Evolutionary conservation across 768 basidiomycete species (phyloP).

Genomic region (Botryobasidium botryosum): DNA sequence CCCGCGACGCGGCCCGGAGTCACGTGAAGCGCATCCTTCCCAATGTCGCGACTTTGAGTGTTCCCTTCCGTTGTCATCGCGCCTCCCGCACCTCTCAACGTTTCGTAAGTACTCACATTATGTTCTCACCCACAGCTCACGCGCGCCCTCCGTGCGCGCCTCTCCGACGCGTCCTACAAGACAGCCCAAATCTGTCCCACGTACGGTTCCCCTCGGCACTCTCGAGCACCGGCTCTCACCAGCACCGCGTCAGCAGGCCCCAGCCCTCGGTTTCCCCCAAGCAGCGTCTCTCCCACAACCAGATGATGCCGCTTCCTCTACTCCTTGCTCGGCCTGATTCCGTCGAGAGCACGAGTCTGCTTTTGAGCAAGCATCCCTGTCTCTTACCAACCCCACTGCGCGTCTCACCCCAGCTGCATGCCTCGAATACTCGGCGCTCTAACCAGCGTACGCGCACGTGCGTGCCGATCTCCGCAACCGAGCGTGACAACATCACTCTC

Average conservation of each 20-base stretch:
- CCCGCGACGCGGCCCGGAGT: too few relatives aligned
- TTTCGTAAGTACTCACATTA: too few relatives aligned
- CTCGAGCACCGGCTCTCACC: conserved; percentile 30
- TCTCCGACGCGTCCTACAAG: too few relatives aligned
- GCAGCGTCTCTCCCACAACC: conserved; percentile 7
- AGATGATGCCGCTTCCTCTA: conserved; percentile 11
- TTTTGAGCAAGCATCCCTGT: conserved; percentile 10
- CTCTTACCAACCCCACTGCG: conserved; percentile 1
- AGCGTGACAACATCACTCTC: conserved; percentile 11
- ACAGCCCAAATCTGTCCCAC: too few relatives aligned
- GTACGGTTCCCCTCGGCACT: too few relatives aligned
- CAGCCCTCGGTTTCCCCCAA: too few relatives aligned
- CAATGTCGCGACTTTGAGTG: too few relatives aligned
- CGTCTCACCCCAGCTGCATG: conserved; percentile 1
- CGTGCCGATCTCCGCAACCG: conserved; percentile 4
- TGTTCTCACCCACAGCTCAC: too few relatives aligned
- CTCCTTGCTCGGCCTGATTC: conserved; percentile 5
- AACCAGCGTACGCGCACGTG: conserved; percentile 1
- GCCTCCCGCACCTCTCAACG: too few relatives aligned
- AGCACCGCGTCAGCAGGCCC: conserved; percentile 6
- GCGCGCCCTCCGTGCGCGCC: too few relatives aligned
- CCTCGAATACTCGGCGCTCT: not conserved
- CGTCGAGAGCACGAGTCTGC: not conserved
- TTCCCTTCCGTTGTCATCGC: too few relatives aligned
- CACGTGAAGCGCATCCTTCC: too few relatives aligned